A percentile compares a stretch with the other conserved stretches of the same genome.
Evolutionary conservation across 2,329 filamentous ascomycete species (phyloP).

Genomic region (Esteya vermicola): DNA sequence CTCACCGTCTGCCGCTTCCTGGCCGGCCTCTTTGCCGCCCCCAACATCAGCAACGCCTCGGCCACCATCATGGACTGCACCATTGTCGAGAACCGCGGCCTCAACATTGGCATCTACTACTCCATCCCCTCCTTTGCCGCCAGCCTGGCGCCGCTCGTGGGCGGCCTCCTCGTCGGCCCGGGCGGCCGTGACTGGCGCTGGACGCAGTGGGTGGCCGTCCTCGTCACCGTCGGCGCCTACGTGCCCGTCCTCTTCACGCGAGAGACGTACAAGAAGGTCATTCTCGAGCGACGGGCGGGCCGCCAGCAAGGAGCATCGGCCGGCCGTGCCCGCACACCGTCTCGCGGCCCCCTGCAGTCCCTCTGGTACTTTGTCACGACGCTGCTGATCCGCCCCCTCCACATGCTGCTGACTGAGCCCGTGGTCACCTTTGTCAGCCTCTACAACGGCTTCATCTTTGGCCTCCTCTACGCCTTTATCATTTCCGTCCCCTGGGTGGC

Average conservation of each 20-base stretch:
- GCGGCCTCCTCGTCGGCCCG: too few species aligned
- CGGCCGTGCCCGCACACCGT: not conserved
- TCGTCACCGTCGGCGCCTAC: constrained; percentile 30
- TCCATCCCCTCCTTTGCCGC: constrained; percentile 39
- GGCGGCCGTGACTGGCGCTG: constrained; percentile 37
- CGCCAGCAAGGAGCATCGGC: constrained; percentile 17
- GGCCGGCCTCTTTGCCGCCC: constrained; percentile 35
- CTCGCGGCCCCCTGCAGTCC: constrained; percentile 11
- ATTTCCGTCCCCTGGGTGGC: constrained; percentile 35
- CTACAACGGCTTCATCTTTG: constrained; percentile 36
- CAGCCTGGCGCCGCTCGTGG: constrained; percentile 13
- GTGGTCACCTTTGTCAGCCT: constrained; percentile 42
- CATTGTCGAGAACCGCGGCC: constrained; percentile 25
- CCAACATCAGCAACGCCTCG: constrained; percentile 32
- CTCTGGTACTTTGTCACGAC: constrained; percentile 21
- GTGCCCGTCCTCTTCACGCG: constrained; percentile 24
- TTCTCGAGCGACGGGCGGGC: constrained; percentile 24
- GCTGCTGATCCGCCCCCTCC: constrained; percentile 34
- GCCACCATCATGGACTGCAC: constrained; percentile 35
- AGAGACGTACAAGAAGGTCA: constrained; percentile 43
- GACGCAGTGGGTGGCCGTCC: constrained; percentile 37
- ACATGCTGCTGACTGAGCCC: constrained; percentile 48
- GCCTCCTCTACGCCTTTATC: constrained; percentile 38
- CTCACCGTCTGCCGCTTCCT: constrained; percentile 42
- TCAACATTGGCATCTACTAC: constrained; percentile 29